phyloP scores from a whole-genome alignment of 768 basidiomycete species.

The Russula dissimulans region DNA sequence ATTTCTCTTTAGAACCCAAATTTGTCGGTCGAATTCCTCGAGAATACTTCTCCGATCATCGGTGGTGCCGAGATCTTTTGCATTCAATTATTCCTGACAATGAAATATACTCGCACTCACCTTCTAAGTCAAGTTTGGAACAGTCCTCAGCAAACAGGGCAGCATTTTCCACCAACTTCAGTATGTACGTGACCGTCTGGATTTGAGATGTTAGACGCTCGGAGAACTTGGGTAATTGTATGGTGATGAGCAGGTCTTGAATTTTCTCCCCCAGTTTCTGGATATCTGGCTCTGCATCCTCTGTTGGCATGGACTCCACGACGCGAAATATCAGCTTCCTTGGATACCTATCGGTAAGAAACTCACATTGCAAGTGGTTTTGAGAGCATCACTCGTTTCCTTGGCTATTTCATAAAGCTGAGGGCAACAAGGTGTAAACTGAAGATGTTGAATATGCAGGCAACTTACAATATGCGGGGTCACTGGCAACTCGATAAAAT shows the following conservation, averaged over 20 bases:
- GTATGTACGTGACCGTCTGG: neutral
- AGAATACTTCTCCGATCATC: neutral
- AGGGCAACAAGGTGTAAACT: neutral
- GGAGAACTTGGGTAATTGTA: neutral
- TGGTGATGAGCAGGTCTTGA: neutral
- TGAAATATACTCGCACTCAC: neutral
- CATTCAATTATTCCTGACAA: neutral
- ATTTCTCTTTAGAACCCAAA: slow-evolving; percentile 2
- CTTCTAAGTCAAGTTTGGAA: neutral
- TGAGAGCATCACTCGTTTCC: neutral
- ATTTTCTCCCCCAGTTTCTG: neutral
- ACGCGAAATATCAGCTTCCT: neutral
- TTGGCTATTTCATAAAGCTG: neutral
- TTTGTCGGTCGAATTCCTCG: neutral
- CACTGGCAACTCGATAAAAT: neutral
- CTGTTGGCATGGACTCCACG: neutral
- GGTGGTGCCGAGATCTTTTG: neutral
- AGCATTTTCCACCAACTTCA: slow-evolving; percentile 1
- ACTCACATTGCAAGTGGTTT: slow-evolving; percentile 2
- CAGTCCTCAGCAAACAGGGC: slow-evolving; percentile 12
- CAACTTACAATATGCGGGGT: neutral
- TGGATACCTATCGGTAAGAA: neutral
- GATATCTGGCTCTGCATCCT: neutral
- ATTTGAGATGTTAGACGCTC: neutral
- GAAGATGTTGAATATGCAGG: neutral